Evolutionary conservation across 2,329 filamentous ascomycete genomes (phyloP).

Genomic region (Botrytis aclada): DNA sequence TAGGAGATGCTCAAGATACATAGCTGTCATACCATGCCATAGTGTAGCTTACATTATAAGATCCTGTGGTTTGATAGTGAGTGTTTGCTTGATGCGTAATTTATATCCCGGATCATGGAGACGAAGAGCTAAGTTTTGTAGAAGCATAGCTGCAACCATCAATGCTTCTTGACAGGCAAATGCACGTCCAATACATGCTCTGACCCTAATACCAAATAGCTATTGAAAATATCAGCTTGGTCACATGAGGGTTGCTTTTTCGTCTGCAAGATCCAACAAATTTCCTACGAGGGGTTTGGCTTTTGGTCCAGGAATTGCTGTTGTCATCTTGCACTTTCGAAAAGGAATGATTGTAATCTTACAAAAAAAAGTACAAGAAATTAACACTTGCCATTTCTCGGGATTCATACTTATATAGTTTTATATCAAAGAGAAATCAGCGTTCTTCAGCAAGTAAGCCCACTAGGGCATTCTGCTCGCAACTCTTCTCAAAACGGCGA

Average conservation of each 20-base stretch:
- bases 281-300: background rate
- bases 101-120: constrained; percentile 59
- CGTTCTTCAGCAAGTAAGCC: background rate
- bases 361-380: background rate
- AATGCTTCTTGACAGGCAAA: constrained; percentile 75
- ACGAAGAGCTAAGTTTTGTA: constrained; percentile 69
- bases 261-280: background rate
- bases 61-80: constrained; percentile 62
- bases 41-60: constrained; percentile 60
- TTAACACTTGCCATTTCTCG: background rate
- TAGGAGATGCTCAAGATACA: constrained; percentile 42
- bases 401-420: background rate
- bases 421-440: background rate
- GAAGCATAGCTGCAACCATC: constrained; percentile 57
- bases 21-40: constrained; percentile 47
- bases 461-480: background rate
- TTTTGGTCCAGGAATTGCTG: background rate
- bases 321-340: background rate
- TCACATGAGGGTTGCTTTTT: background rate
- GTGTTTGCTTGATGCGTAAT: constrained; percentile 51
- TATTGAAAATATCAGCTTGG: constrained; percentile 48
- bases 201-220: constrained; percentile 70
- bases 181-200: constrained; percentile 68
- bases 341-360: background rate
- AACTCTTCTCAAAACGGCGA: background rate